These are phyloP conservation scores for Collybiopsis confluens DNA, from an alignment of 768 basidiomycete genomes.

Conservation along the genomic window DNA sequence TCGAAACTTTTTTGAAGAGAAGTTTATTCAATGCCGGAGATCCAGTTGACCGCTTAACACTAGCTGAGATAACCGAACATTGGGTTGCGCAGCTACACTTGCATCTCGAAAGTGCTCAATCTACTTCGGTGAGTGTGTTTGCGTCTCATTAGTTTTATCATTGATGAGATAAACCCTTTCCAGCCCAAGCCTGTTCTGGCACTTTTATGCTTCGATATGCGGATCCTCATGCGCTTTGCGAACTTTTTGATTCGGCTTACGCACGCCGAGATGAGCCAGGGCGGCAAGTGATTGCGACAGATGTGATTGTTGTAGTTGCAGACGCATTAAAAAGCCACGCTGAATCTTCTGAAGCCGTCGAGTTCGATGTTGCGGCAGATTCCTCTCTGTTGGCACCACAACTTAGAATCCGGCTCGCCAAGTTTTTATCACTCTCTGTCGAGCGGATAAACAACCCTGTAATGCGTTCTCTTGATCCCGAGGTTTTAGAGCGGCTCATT, in stretches of 20 bases:
- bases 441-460: conserved; percentile 5
- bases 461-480: conserved; percentile 28
- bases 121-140: background rate
- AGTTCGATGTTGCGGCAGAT: background rate
- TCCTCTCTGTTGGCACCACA: background rate
- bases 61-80: background rate
- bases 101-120: background rate
- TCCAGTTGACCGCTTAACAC: background rate
- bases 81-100: background rate
- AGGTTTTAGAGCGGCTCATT: conserved; percentile 44
- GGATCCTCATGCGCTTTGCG: conserved; percentile 33
- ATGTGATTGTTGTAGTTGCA: background rate
- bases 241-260: conserved; percentile 37
- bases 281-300: background rate
- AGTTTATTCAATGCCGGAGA: background rate
- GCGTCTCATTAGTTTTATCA: background rate
- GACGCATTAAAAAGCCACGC: background rate
- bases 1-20: background rate
- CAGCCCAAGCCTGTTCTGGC: conserved; percentile 20
- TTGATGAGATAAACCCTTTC: background rate
- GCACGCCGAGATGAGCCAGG: background rate
- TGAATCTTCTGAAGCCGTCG: background rate
- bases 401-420: background rate
- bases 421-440: background rate
- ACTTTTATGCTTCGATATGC: conserved; percentile 54